A percentile compares a stretch with the other conserved stretches of the same genome.
Conservation (phyloP, 345 rosid genomes). For the Boechera divaricarpa region DNA sequence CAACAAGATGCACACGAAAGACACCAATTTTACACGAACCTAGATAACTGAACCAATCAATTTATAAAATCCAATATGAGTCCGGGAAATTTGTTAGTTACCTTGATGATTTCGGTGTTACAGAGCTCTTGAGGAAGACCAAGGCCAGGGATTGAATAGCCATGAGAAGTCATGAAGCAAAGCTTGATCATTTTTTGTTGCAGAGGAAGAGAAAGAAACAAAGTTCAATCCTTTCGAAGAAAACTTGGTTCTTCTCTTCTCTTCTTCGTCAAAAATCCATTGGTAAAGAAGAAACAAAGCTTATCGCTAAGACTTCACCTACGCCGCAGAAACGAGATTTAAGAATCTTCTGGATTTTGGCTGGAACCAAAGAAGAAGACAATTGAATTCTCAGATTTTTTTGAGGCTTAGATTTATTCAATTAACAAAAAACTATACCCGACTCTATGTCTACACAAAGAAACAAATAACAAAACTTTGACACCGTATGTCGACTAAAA, state of each 20-base stretch:
- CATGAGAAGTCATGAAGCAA: conserved; percentile 71
- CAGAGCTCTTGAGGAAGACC: conserved; percentile 46
- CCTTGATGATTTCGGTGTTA: conserved; percentile 62
- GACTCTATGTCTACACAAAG: not conserved
- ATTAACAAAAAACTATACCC: not conserved
- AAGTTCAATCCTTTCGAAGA: conserved; percentile 32
- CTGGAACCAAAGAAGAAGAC: conserved; percentile 41
- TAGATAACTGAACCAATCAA: conserved; percentile 14
- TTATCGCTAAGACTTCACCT: conserved; percentile 41
- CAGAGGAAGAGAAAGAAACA: conserved; percentile 46
- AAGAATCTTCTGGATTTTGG: conserved; percentile 47
- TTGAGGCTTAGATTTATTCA: conserved; percentile 32
- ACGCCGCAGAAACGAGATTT: conserved; percentile 41
- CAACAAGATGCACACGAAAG: conserved; percentile 12
- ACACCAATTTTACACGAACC: conserved; percentile 20
- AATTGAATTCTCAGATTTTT: conserved; percentile 13
- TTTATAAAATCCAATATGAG: not conserved
- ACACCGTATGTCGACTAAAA: not conserved
- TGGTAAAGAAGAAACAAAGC: conserved; percentile 13
- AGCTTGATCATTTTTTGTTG: conserved; percentile 56
- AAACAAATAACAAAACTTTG: not conserved
- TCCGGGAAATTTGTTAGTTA: conserved; percentile 9
- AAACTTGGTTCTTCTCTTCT: conserved; percentile 27
- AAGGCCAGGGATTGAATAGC: conserved; percentile 55
- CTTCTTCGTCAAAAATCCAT: conserved; percentile 34